These are phyloP conservation scores for Chaetomium strumarium DNA, from an alignment of 2,329 filamentous ascomycete genomes.

Conservation along the genomic window DNA sequence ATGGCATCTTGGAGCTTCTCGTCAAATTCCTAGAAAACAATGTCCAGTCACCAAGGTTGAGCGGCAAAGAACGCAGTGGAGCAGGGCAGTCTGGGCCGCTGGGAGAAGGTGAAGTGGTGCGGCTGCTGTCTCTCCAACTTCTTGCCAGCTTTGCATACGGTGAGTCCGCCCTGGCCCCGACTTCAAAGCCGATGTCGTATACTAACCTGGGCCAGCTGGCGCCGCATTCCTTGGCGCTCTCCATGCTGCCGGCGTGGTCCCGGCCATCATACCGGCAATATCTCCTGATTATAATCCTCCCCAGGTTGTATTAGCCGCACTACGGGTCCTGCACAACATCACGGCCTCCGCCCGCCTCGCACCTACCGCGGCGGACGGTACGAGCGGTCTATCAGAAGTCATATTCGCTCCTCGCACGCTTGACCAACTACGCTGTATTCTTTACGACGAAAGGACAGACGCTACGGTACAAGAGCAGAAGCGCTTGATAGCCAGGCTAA, in stretches of 20 bases:
- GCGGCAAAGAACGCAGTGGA: constrained; percentile 36
- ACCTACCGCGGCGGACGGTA: constrained; percentile 38
- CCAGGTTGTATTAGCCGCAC: constrained; percentile 63
- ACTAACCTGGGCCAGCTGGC: constrained; percentile 52
- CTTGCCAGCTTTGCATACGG: constrained; percentile 79
- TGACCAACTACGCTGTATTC: constrained; percentile 57
- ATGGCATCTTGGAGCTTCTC: constrained; percentile 60
- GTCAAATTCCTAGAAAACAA: constrained; percentile 40
- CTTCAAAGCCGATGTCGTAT: not conserved
- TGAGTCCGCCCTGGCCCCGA: constrained; percentile 35
- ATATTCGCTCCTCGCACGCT: constrained; percentile 61
- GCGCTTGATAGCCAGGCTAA: constrained; percentile 50
- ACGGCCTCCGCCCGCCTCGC: constrained; percentile 58
- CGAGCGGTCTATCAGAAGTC: constrained; percentile 50
- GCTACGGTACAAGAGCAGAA: constrained; percentile 56
- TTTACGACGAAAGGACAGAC: constrained; percentile 52
- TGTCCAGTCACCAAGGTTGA: constrained; percentile 29
- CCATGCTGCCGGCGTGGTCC: constrained; percentile 60
- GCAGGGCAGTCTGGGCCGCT: constrained; percentile 34
- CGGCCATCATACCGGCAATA: constrained; percentile 64
- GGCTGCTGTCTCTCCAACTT: constrained; percentile 77
- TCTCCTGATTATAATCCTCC: constrained; percentile 58
- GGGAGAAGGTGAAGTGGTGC: constrained; percentile 59
- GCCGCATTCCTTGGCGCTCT: constrained; percentile 72
- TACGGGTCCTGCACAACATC: constrained; percentile 69